A percentile compares a stretch with the other conserved stretches of the same genome.
Evolutionary conservation across 2,329 filamentous ascomycete species (phyloP).

Genomic region (Lasiodiplodia theobromae): DNA sequence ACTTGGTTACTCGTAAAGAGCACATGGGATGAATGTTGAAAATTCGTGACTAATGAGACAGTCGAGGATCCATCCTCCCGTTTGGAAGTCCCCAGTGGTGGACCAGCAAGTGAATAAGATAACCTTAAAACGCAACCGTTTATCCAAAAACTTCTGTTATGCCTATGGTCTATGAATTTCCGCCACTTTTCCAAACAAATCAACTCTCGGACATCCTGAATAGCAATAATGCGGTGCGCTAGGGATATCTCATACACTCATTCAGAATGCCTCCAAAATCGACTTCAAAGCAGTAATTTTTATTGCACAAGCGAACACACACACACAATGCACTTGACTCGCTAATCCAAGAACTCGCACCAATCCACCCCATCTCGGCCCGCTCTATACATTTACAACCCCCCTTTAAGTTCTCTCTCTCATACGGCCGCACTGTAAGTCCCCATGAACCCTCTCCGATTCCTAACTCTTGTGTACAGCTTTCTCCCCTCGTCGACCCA

Average conservation of each 20-base stretch:
- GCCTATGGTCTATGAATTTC: too few species aligned
- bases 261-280: background rate
- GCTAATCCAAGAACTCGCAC: slow-evolving; percentile 9
- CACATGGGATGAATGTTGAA: too few species aligned
- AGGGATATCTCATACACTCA: background rate
- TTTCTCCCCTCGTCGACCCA: slow-evolving; percentile 94
- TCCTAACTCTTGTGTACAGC: slow-evolving; percentile 59
- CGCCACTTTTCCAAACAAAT: too few species aligned
- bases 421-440: slow-evolving; percentile 50
- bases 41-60: too few species aligned
- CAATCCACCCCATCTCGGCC: background rate
- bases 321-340: background rate
- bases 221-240: background rate
- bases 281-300: background rate
- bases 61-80: too few species aligned
- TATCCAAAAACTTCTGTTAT: too few species aligned
- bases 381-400: slow-evolving; percentile 12
- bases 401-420: slow-evolving; percentile 21
- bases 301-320: slow-evolving; percentile 10
- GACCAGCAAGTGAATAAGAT: too few species aligned
- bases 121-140: too few species aligned
- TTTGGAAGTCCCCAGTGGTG: too few species aligned
- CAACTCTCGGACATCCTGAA: too few species aligned
- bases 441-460: slow-evolving; percentile 37
- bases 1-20: too few species aligned